phyloP scores from a whole-genome alignment of 2,329 filamentous ascomycete genomes.

The Malbranchea zuffiana region DNA sequence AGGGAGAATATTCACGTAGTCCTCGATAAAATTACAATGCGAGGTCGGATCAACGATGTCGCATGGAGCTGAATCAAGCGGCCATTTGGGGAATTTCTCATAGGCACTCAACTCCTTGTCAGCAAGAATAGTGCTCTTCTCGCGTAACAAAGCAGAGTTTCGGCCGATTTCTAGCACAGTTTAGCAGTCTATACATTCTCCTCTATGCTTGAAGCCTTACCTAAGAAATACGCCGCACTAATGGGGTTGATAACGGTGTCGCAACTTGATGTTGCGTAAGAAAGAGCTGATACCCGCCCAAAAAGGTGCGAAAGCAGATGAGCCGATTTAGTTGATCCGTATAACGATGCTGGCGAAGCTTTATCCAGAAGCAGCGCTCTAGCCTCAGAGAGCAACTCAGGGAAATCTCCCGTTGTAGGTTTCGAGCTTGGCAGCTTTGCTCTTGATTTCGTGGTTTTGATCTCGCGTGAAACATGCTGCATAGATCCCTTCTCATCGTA shows the following conservation, averaged over 20 bases:
- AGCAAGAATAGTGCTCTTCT: slow-evolving; percentile 29
- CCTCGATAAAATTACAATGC: slow-evolving; percentile 54
- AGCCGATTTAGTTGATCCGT: slow-evolving; percentile 32
- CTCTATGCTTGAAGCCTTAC: slow-evolving; percentile 17
- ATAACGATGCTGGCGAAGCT: slow-evolving; percentile 24
- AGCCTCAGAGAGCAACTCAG: slow-evolving; percentile 28
- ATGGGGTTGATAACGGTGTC: slow-evolving; percentile 13
- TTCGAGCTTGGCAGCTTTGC: slow-evolving; percentile 3
- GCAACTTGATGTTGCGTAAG: slow-evolving; percentile 29
- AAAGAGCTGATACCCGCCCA: slow-evolving; percentile 34
- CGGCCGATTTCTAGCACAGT: slow-evolving; percentile 28
- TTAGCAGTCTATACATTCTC: slow-evolving; percentile 5
- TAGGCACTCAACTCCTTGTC: slow-evolving; percentile 37
- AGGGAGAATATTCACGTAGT: slow-evolving; percentile 80
- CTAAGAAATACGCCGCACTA: slow-evolving; percentile 30
- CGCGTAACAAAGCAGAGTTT: slow-evolving; percentile 32
- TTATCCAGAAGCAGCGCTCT: slow-evolving; percentile 25
- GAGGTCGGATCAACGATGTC: slow-evolving; percentile 36
- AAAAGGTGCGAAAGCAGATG: slow-evolving; percentile 30
- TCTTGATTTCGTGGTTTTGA: slow-evolving; percentile 18
- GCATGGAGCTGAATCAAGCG: slow-evolving; percentile 22
- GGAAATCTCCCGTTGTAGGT: slow-evolving; percentile 23
- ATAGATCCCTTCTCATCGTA: too few relatives aligned
- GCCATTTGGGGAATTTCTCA: slow-evolving; percentile 42
- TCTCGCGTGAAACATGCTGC: slow-evolving; percentile 23